Evolutionary conservation across 306 rosid genomes (phyloP), one percentile per base, ranked within the genome.

Genomic region (Senna tora): DNA sequence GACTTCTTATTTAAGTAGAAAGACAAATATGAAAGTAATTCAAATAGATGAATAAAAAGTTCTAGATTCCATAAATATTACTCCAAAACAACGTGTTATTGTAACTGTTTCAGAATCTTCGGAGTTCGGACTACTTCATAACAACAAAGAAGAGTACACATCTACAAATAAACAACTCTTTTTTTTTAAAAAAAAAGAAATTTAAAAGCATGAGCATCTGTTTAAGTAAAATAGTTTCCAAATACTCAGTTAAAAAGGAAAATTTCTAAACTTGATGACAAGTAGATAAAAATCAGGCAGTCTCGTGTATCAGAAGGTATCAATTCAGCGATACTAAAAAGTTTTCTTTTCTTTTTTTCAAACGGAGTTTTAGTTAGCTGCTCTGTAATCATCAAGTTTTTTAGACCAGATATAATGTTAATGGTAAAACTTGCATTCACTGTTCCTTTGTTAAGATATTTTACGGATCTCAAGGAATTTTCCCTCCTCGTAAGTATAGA

Each of bases 401-500:
- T 45, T 17, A 30, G 28, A 62, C 52, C 51, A 41, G 17, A 10
- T 63, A 63, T 14, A 50, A 12, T 47, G 34, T n/a, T 38, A 32
- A 14, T 20, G 32, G 62, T 50, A 12, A 71, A 71, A 64, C 63
- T 42, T 42, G 17, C 34, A 17, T 61, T 55, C 57, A 33, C 66
- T 59, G 56, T 45, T 70, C 62, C 66, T 71, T 51, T 41, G 46
- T 65, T 71, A 60, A 67, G 68, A 20, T 28, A 53, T 58, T 63
- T 51, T 59, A 22, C 33, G 38, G 51, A 72, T 53, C 72, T 63
- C 61, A 66, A 65, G 43, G 62, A 53, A 65, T 5, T 46, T 53
- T 19, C 43, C 56, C 14, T 28, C 75, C 67, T 64, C 50, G 17
- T 28, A 46, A 72, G 69, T 21, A 50, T 13, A 67, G 56, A 13